Evolutionary conservation across 768 basidiomycete species (phyloP), one percentile per base, ranked within the genome.

Genomic region (Nevesoporus exiguus): DNA sequence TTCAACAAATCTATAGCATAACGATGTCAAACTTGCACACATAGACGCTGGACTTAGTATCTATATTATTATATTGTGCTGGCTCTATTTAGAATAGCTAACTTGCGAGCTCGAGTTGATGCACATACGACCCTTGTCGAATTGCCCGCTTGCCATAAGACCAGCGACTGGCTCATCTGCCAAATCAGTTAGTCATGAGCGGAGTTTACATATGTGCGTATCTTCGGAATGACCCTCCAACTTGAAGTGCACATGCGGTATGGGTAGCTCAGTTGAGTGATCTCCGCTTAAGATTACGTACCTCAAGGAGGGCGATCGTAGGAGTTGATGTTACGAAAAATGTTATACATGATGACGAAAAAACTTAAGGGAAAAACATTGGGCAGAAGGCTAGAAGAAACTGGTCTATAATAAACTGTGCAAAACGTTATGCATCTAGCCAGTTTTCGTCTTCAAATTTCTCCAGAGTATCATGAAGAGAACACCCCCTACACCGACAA

Each of bases 361-460:
- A 34, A 47, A 39, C 47, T 27, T 1, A n/a, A n/a, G n/a, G n/a
- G 7, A 30, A 3, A 31, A 14, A 34, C 24, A 33, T 3, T 33
- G 43, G 41, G 41, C 36, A 42, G 24, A 30, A 47, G 42, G 33
- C 39, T n/a, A 22, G 39, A 52, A 37, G 25, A 17, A 13, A 15
- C 47, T 22, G 7, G n/a, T n/a, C 14, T 37, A 37, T n/a, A 39
- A 39, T 22, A 22, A 52, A 41, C 43, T 44, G 21, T 37, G 9
- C n/a, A 45, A 7, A 22, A 31, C 17, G 45, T 14, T 22, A n/a
- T n/a, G 7, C 19, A 25, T 39, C 42, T 56, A 82, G n/a, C 84
- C 84, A 1, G 74, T 80, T 61, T 84, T 86, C 2, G 85, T 79
- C 65, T 87, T 86, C 54, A 88, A 66, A 41, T 83, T 74, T 59